Conservation (phyloP, 1,284 basidiomycete genomes). For the Rhodotorula sp. region DNA sequence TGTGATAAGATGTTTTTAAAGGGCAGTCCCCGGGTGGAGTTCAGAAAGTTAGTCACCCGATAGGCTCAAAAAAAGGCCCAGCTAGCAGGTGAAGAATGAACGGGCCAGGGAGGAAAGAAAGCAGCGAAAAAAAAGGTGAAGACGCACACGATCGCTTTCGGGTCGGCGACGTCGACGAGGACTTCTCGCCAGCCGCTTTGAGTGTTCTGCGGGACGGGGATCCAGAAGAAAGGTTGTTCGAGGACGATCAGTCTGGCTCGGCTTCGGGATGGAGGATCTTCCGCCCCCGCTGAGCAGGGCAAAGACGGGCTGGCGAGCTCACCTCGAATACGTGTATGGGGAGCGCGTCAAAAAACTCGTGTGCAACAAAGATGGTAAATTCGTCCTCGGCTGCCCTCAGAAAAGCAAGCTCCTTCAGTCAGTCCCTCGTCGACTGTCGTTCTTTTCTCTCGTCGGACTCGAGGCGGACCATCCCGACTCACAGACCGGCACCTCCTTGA, state of each 20-base stretch:
- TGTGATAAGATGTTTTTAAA: neutral
- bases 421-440: too few relatives aligned
- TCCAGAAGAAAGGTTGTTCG: too few relatives aligned
- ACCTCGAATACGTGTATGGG: constrained; percentile 90
- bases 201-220: constrained; percentile 59
- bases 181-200: constrained; percentile 84
- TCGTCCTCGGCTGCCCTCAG: constrained; percentile 49
- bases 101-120: too few relatives aligned
- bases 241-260: neutral
- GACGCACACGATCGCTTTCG: constrained; percentile 31
- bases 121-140: neutral
- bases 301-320: constrained; percentile 31
- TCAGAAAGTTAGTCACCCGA: too few relatives aligned
- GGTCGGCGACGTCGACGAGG: constrained; percentile 60
- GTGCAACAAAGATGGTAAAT: constrained; percentile 87
- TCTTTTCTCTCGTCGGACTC: neutral
- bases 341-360: constrained; percentile 97
- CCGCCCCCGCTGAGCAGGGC: too few relatives aligned
- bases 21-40: too few relatives aligned
- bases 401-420: too few relatives aligned
- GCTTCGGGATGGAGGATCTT: neutral
- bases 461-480: neutral
- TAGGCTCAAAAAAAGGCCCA: too few relatives aligned
- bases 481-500: constrained; percentile 62
- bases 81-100: too few relatives aligned